phyloP scores from a whole-genome alignment of 2,329 filamentous ascomycete species.

The Neurospora crassa region DNA sequence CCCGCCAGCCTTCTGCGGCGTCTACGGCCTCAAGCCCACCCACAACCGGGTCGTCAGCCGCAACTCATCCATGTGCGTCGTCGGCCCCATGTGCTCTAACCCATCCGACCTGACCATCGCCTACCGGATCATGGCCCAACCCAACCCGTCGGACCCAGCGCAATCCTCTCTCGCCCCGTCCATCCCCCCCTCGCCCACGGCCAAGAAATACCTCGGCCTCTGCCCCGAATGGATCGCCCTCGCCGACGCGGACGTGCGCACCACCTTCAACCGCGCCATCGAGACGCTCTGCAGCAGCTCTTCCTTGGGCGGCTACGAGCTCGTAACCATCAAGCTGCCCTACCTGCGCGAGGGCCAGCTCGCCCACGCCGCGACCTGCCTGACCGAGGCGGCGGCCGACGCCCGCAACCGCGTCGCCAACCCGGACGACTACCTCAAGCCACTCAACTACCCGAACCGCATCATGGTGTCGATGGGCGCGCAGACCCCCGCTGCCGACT shows the following conservation, averaged over 20 bases:
- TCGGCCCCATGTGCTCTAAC: conserved; percentile 66
- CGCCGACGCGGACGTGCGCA: conserved; percentile 53
- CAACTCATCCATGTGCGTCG: conserved; percentile 48
- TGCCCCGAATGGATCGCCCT: conserved; percentile 59
- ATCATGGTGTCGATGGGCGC: conserved; percentile 57
- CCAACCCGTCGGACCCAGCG: conserved; percentile 52
- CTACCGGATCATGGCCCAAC: conserved; percentile 71
- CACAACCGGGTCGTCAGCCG: conserved; percentile 58
- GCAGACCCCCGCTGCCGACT: conserved; percentile 58
- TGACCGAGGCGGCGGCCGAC: conserved; percentile 55
- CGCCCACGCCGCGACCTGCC: conserved; percentile 69
- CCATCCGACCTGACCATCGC: conserved; percentile 70
- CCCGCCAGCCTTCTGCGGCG: conserved; percentile 64
- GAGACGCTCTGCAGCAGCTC: conserved; percentile 36
- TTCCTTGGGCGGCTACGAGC: conserved; percentile 36
- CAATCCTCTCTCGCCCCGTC: conserved; percentile 56
- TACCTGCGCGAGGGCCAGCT: conserved; percentile 61
- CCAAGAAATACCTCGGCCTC: conserved; percentile 60
- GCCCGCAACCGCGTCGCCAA: conserved; percentile 34
- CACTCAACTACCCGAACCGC: conserved; percentile 58
- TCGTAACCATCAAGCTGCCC: conserved; percentile 56
- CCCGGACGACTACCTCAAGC: conserved; percentile 38
- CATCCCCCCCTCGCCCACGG: conserved; percentile 29
- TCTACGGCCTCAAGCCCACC: conserved; percentile 73
- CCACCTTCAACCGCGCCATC: conserved; percentile 52